Evolutionary conservation across 2,329 filamentous ascomycete genomes (phyloP), one percentile per base, ranked within the genome.

Genomic region (Colletotrichum plurivorum): DNA sequence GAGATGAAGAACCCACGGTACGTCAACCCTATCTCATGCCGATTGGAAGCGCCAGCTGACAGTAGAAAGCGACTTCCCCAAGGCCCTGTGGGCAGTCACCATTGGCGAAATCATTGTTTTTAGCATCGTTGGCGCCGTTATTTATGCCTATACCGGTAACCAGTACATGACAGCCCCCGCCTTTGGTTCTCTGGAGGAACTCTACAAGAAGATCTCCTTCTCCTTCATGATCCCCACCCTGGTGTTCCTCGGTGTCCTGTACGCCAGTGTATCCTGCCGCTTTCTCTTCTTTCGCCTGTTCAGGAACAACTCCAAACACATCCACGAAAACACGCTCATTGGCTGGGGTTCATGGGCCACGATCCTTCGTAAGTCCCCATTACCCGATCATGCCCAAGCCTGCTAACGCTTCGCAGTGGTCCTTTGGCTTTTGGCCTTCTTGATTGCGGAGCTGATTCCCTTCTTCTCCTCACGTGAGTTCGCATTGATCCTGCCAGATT

Each of bases 151-250:
- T 78, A 94, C 93, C 0, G 95, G 95, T 56, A 95, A 92, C 61
- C 92, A 97, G 77, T 97, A 97, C 84, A 94, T 94, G 82, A 95
- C 92, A 0, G 85, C 93, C 0, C 95, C 95, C 0, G 95, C 95
- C 0, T 98, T 98, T 73, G 94, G 94, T 12, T 95, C 93, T 1
- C 84, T 98, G 22, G 87, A 92, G 49, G 89, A 93, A 54, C 84
- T 92, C 2, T 96, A 92, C 83, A 94, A 96, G 83, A 97, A 97
- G 83, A 87, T 96, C 2, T 89, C 93, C 0, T 98, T 97, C 81
- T 94, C 92, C 13, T 97, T 98, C 84, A 97, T 97, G 94, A 92
- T 98, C 39, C 95, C 95, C 0, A 98, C 95, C 0, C 87, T 98
- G 72, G 94, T 98, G 76, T 98, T 98, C 84, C 82, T 98, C 5